phyloP scores from a whole-genome alignment of 2,329 filamentous ascomycete species.

The Xylaria hypoxylon region DNA sequence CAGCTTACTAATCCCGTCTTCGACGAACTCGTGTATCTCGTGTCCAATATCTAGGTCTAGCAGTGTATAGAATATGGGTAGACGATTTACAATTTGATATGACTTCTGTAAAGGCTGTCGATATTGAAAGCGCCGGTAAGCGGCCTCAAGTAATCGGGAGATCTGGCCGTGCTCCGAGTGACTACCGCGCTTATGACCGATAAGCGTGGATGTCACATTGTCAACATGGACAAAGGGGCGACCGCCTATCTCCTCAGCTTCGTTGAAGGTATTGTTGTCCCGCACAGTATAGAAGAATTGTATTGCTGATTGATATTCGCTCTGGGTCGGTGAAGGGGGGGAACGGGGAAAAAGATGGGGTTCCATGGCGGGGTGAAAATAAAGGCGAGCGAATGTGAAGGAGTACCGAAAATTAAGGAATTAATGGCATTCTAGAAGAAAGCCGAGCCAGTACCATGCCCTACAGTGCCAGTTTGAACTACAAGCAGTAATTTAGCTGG shows the following conservation, averaged over 20 bases:
- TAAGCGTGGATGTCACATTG: conserved; percentile 21
- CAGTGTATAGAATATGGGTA: conserved; percentile 32
- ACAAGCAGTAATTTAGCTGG: conserved; percentile 7
- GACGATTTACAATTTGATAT: conserved; percentile 22
- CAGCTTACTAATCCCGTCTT: conserved; percentile 19
- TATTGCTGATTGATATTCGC: conserved; percentile 29
- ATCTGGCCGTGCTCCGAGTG: conserved; percentile 23
- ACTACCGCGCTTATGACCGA: neutral
- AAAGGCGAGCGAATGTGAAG: neutral
- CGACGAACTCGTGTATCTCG: conserved; percentile 28
- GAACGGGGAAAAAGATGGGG: neutral
- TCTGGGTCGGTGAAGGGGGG: conserved; percentile 16
- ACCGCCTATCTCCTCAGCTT: conserved; percentile 29
- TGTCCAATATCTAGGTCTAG: conserved; percentile 28
- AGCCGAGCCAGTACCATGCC: neutral
- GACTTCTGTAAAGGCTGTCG: conserved; percentile 8
- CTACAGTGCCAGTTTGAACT: neutral
- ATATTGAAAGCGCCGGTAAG: conserved; percentile 23
- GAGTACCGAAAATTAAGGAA: neutral
- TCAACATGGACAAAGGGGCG: conserved; percentile 24
- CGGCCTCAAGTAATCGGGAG: conserved; percentile 21
- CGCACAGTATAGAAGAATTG: conserved; percentile 17
- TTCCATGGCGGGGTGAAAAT: conserved; percentile 18
- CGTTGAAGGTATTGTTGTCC: conserved; percentile 21
- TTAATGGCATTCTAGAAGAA: neutral